These are phyloP conservation scores for Ichthyophthirius multifiliis DNA, from an alignment of 169 alveolate species.

Conservation along the genomic window DNA sequence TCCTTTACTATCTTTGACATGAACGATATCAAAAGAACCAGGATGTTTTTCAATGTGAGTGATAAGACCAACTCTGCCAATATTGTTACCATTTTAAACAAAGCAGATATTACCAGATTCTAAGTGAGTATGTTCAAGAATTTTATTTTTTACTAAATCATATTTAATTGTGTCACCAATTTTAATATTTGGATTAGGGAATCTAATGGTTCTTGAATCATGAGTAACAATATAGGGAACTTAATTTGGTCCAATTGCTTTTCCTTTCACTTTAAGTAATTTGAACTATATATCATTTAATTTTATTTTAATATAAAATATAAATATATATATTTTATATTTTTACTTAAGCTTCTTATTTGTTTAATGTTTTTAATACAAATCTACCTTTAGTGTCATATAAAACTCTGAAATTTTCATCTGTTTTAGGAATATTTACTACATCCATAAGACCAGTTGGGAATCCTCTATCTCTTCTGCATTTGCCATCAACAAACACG, in stretches of 20 bases:
- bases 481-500: constrained; percentile 95
- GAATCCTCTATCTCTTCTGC: constrained; percentile 95
- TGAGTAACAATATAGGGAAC: constrained; percentile 96
- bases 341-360: constrained; percentile 90
- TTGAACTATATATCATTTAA: constrained; percentile 17
- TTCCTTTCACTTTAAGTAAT: constrained; percentile 51
- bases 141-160: constrained; percentile 95
- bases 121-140: constrained; percentile 91
- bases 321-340: no score
- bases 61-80: constrained; percentile 98
- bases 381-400: constrained; percentile 98
- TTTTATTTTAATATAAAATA: no score
- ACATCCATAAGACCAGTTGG: constrained; percentile 98
- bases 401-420: constrained; percentile 95
- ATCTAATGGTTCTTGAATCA: constrained; percentile 99
- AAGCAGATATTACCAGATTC: constrained; percentile 94
- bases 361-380: constrained; percentile 92
- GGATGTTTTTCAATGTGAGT: constrained; percentile 95
- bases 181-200: constrained; percentile 97
- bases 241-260: constrained; percentile 94
- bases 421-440: constrained; percentile 92
- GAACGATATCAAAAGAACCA: constrained; percentile 96
- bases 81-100: constrained; percentile 98
- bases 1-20: constrained; percentile 93
- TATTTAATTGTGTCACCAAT: constrained; percentile 95